phyloP scores from a whole-genome alignment of 495 filamentous ascomycete genomes.

The Parathielavia appendiculata region DNA sequence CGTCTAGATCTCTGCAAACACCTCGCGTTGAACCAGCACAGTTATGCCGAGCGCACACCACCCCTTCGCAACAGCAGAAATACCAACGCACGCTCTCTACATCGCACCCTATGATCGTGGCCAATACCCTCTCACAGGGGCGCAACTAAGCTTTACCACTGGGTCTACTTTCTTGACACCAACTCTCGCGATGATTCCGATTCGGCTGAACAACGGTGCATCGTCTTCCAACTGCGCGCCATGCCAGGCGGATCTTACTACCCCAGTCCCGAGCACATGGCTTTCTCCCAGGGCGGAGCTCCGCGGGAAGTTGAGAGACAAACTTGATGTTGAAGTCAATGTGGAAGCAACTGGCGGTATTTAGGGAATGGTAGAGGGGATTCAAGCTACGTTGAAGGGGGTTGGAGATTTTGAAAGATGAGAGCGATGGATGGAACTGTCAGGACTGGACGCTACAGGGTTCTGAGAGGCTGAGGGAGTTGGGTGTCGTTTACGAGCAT shows the following conservation, averaged over 20 bases:
- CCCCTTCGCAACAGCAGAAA: not conserved
- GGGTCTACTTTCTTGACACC: constrained; percentile 2
- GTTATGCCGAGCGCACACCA: no score
- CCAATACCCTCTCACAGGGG: not conserved
- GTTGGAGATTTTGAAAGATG: not conserved
- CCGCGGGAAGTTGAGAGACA: not conserved
- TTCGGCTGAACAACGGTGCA: not conserved
- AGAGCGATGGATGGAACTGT: constrained; percentile 6
- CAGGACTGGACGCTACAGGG: constrained; percentile 2
- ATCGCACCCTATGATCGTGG: constrained; percentile 5
- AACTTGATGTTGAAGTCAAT: not conserved
- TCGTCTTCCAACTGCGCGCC: constrained; percentile 4
- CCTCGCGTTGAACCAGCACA: no score
- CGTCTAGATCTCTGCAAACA: no score
- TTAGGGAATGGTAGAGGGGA: not conserved
- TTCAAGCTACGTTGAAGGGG: not conserved
- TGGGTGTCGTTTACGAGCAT: not conserved
- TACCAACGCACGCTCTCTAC: constrained; percentile 2
- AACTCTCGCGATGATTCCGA: not conserved
- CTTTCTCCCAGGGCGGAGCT: not conserved
- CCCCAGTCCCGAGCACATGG: not conserved
- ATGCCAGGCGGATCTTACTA: constrained; percentile 7
- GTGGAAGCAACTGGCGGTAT: not conserved
- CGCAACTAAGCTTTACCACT: not conserved
- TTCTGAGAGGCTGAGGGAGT: not conserved